These are phyloP conservation scores for Cyclostephanos invisitatus DNA, from an alignment of 108 stramenopile genomes.

Conservation along the genomic window DNA sequence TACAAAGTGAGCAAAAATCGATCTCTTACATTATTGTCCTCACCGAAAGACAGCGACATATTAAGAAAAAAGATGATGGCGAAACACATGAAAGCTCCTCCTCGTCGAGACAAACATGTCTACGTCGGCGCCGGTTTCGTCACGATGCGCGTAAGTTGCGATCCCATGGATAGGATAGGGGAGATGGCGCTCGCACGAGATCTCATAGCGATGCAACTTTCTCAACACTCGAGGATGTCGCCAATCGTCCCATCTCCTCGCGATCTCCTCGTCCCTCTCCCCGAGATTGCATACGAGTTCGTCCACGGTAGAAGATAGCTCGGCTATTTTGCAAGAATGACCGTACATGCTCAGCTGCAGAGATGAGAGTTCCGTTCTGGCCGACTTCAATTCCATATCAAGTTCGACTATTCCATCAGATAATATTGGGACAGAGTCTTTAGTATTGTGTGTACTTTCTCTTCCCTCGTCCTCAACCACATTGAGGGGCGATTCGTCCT, in stretches of 20 bases:
- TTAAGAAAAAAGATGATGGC: not conserved
- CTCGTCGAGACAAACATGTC: slow-evolving; percentile 14
- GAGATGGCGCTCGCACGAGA: slow-evolving; percentile 25
- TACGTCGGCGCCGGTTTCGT: not conserved
- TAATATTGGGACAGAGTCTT: not conserved
- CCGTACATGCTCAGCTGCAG: not conserved
- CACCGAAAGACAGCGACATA: not conserved
- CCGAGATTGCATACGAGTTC: slow-evolving; percentile 1
- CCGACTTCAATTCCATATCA: not conserved
- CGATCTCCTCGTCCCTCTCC: not conserved
- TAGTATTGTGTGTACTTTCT: slow-evolving; percentile 1
- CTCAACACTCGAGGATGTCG: slow-evolving; percentile 8
- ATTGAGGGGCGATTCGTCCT: not conserved
- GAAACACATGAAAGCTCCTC: slow-evolving; percentile 17
- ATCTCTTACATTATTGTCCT: not conserved
- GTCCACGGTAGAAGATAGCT: slow-evolving; percentile 15
- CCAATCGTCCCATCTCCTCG: not conserved
- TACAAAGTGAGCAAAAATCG: too few relatives aligned
- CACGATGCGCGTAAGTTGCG: not conserved
- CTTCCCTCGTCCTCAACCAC: slow-evolving; percentile 8
- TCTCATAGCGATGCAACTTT: slow-evolving; percentile 37
- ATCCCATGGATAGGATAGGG: slow-evolving; percentile 43
- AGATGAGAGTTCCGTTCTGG: slow-evolving; percentile 10
- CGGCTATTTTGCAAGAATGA: slow-evolving; percentile 6
- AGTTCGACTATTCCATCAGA: not conserved